Evolutionary conservation across 371 early-diverging fungal species (phyloP).

Genomic region (Dichotomocladium elegans): DNA sequence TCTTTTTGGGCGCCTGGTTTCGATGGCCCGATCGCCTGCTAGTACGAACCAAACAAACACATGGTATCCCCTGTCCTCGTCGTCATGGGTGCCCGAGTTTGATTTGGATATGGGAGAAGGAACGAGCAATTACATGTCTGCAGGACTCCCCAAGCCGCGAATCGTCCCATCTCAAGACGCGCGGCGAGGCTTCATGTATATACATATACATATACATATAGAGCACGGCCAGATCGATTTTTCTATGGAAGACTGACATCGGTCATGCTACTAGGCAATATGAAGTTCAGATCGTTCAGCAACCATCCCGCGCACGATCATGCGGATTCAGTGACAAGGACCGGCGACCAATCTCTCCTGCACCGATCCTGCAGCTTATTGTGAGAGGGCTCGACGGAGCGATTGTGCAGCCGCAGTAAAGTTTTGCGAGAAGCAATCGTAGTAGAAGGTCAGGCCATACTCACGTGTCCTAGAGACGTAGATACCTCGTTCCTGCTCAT

Average conservation of each 20-base stretch:
- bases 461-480: conserved; percentile 10
- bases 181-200: background rate
- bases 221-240: background rate
- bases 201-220: background rate
- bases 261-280: conserved; percentile 2
- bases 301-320: conserved; percentile 65
- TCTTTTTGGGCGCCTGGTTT: background rate
- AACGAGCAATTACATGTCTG: background rate
- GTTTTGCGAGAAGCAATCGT: background rate
- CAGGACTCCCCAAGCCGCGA: background rate
- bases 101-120: background rate
- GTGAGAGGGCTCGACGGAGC: conserved; percentile 16
- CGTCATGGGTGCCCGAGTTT: background rate
- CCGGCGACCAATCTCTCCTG: conserved; percentile 68
- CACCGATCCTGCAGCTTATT: conserved; percentile 55
- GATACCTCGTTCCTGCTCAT: conserved; percentile 19
- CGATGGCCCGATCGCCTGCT: background rate
- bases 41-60: background rate
- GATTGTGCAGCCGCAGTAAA: conserved; percentile 6
- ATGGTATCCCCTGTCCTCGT: no score
- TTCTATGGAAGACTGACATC: background rate
- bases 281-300: conserved; percentile 46
- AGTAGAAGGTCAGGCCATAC: background rate
- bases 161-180: background rate
- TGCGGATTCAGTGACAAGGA: conserved; percentile 74